These are phyloP conservation scores for Ceratocystis huliohia DNA, from an alignment of 2,329 filamentous ascomycete species.

Conservation along the genomic window DNA sequence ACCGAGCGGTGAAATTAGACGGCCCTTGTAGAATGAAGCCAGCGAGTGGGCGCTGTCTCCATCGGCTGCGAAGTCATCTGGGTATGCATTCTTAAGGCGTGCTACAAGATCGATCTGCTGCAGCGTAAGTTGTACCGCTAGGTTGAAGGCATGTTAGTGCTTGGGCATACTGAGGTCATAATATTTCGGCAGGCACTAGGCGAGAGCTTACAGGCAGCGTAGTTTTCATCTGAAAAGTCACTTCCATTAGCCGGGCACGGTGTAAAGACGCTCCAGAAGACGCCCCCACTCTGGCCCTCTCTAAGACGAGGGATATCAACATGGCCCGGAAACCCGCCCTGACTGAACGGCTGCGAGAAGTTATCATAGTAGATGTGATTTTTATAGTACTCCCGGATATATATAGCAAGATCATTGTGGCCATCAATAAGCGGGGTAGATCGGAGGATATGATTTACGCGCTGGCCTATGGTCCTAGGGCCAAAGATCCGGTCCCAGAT, in stretches of 20 bases:
- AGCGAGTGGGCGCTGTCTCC: conserved; percentile 49
- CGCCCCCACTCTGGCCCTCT: conserved; percentile 60
- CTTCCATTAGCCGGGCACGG: conserved; percentile 60
- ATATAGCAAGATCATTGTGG: conserved; percentile 74
- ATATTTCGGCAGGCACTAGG: neutral
- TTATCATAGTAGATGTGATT: conserved; percentile 66
- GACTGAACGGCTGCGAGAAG: conserved; percentile 62
- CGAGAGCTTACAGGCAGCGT: conserved; percentile 45
- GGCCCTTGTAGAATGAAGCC: conserved; percentile 45
- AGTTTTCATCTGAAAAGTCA: conserved; percentile 62
- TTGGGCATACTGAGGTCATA: neutral
- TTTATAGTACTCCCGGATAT: conserved; percentile 51
- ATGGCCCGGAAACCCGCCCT: conserved; percentile 55
- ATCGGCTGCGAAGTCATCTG: conserved; percentile 54
- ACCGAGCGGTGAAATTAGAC: conserved; percentile 64
- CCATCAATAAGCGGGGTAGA: conserved; percentile 47
- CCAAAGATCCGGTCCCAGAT: conserved; percentile 6
- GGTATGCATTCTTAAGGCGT: conserved; percentile 51
- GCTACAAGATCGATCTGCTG: conserved; percentile 63
- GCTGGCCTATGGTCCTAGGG: conserved; percentile 10
- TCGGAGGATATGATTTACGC: conserved; percentile 15
- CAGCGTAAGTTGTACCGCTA: conserved; percentile 53
- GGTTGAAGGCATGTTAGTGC: conserved; percentile 19
- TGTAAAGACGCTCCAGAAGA: conserved; percentile 87
- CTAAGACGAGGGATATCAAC: conserved; percentile 68